phyloP scores from a whole-genome alignment of 306 rosid genomes.

The Begonia fuchsioides region DNA sequence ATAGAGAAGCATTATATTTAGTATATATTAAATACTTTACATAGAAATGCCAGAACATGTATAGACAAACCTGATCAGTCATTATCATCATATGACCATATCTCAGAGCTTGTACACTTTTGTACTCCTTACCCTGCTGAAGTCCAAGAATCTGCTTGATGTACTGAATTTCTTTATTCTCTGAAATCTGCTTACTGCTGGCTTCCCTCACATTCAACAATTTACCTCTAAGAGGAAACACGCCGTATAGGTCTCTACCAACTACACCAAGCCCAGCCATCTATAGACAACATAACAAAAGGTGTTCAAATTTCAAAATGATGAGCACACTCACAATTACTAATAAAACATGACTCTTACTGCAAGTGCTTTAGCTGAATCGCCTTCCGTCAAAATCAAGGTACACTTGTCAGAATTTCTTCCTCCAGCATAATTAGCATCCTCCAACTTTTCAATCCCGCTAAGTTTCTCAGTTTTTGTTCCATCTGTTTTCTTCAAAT shows the following conservation, averaged over 20 bases:
- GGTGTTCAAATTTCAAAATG: too few species aligned
- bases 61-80: conserved; percentile 93
- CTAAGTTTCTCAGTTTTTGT: conserved; percentile 65
- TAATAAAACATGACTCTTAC: conserved; percentile 25
- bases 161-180: conserved; percentile 79
- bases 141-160: conserved; percentile 85
- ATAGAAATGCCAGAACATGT: too few species aligned
- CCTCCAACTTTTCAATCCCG: conserved; percentile 74
- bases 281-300: too few species aligned
- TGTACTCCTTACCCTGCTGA: conserved; percentile 80
- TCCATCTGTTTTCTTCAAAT: conserved; percentile 86
- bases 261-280: conserved; percentile 95
- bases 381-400: conserved; percentile 92
- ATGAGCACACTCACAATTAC: too few species aligned
- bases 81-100: conserved; percentile 94
- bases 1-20: too few species aligned
- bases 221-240: conserved; percentile 86
- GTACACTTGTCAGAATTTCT: conserved; percentile 80
- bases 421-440: conserved; percentile 92
- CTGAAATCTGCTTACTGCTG: conserved; percentile 56
- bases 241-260: conserved; percentile 84
- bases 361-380: conserved; percentile 94
- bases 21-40: too few species aligned
- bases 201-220: conserved; percentile 94
- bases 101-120: conserved; percentile 56